Percentiles rank a stretch among this genome's conserved stretches.
Conservation (phyloP, 306 rosid genomes). For the Cercis canadensis region DNA sequence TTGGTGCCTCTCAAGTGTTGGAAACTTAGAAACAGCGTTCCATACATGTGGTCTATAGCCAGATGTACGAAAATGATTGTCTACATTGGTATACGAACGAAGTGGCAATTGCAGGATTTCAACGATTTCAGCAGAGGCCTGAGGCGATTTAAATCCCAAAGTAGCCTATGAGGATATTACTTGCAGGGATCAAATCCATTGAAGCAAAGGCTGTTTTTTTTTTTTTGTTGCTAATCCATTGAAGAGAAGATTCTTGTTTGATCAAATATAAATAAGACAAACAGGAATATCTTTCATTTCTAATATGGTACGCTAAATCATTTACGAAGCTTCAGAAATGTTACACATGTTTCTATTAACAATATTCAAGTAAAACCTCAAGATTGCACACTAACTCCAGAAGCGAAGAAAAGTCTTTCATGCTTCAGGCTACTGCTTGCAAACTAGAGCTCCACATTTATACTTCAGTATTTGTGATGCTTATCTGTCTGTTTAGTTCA, state of each 20-base stretch:
- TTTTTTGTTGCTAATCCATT: background rate
- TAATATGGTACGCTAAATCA: background rate
- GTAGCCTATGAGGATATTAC: background rate
- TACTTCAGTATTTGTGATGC: background rate
- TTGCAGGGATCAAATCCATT: background rate
- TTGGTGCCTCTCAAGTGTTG: too few relatives aligned
- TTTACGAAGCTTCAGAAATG: background rate
- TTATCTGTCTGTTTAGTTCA: background rate
- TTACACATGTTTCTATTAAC: background rate
- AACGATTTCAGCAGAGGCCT: too few relatives aligned
- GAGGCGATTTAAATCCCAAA: too few relatives aligned
- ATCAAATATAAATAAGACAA: background rate
- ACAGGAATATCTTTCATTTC: background rate
- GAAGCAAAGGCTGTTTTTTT: too few relatives aligned
- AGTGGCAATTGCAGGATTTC: too few relatives aligned
- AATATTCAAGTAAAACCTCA: background rate
- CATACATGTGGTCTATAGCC: too few relatives aligned
- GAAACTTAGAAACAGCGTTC: too few relatives aligned
- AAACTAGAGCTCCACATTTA: background rate
- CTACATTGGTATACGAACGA: too few relatives aligned
- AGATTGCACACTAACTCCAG: background rate
- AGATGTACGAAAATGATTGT: too few relatives aligned
- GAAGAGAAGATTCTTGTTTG: background rate
- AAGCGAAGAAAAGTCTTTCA: background rate
- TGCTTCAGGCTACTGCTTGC: background rate